Conservation (phyloP, 176 grass and related monocot genomes). For the Ensete glaucum region DNA sequence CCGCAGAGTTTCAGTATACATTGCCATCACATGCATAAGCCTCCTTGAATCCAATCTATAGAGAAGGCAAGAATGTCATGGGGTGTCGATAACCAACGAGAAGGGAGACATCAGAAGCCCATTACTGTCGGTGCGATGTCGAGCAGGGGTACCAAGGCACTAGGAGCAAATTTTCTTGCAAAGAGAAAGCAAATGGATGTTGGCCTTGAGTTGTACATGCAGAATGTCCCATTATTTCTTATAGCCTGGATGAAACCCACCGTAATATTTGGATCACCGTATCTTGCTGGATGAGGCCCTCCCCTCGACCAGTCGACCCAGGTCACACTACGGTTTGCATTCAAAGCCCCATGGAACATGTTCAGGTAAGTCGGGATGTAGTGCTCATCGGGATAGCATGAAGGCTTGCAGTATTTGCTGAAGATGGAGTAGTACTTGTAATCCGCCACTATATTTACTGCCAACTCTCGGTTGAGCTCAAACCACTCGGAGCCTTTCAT, state of each 20-base stretch:
- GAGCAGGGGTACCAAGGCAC: constrained; percentile 1
- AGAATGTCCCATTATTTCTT: constrained; percentile 16
- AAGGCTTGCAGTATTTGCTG: constrained; percentile 13
- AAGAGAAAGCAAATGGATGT: constrained; percentile 11
- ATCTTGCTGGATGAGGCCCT: constrained; percentile 17
- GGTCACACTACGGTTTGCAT: constrained; percentile 10
- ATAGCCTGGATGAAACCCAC: constrained; percentile 1
- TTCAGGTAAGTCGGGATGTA: constrained; percentile 16
- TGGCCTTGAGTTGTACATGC: constrained; percentile 13
- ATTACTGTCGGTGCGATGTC: background rate
- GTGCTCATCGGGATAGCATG: constrained; percentile 20
- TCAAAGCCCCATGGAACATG: constrained; percentile 5
- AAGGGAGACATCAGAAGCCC: constrained; percentile 1
- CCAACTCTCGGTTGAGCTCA: constrained; percentile 14
- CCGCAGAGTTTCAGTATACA: background rate
- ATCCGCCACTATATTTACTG: background rate
- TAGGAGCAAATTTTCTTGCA: constrained; percentile 17
- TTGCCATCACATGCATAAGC: background rate
- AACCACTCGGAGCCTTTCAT: constrained; percentile 17
- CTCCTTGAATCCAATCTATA: background rate
- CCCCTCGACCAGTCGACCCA: constrained; percentile 19
- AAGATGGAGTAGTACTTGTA: constrained; percentile 14
- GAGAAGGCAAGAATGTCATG: background rate
- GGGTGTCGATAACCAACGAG: background rate
- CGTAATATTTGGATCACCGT: constrained; percentile 4